These are phyloP conservation scores for Bryum argenteum DNA, from an alignment of 225 moss, liverwort and hornwort species.

Conservation along the genomic window DNA sequence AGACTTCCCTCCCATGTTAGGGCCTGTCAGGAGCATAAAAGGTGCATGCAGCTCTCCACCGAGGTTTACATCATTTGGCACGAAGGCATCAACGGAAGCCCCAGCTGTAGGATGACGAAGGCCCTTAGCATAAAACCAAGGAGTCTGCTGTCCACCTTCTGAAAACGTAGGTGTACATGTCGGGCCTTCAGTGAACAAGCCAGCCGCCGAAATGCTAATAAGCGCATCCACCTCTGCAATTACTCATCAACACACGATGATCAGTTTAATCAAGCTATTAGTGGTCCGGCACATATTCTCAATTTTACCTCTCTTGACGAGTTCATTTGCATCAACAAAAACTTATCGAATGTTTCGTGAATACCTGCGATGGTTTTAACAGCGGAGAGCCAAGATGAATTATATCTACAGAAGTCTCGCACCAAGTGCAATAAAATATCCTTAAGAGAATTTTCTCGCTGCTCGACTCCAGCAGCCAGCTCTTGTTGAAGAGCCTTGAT, in stretches of 20 bases:
- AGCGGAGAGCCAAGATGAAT: conserved; percentile 75
- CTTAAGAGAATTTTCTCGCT: conserved; percentile 73
- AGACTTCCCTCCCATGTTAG: conserved; percentile 99
- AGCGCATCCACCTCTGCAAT: conserved; percentile 90
- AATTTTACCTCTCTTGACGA: conserved; percentile 4
- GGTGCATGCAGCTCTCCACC: conserved; percentile 73
- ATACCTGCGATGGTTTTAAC: conserved; percentile 88
- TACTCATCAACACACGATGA: conserved; percentile 21
- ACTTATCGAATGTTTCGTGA: not conserved
- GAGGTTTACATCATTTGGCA: conserved; percentile 83
- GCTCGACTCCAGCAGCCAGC: conserved; percentile 76
- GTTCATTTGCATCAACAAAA: not conserved
- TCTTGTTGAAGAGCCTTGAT: conserved; percentile 76
- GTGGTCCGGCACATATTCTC: not conserved
- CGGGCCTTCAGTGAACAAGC: conserved; percentile 56
- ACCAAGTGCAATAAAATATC: conserved; percentile 83
- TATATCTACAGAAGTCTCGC: conserved; percentile 71
- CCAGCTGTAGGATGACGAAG: conserved; percentile 86
- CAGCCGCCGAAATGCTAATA: conserved; percentile 82
- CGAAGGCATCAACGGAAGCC: conserved; percentile 67
- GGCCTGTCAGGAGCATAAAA: conserved; percentile 94
- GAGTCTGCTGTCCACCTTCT: conserved; percentile 29
- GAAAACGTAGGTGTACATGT: conserved; percentile 75
- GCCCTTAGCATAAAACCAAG: conserved; percentile 65
- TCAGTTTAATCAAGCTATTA: not conserved